Base-by-base conservation (phyloP, 106 monocot genomes). In the Dendrobium nobile region DNA sequence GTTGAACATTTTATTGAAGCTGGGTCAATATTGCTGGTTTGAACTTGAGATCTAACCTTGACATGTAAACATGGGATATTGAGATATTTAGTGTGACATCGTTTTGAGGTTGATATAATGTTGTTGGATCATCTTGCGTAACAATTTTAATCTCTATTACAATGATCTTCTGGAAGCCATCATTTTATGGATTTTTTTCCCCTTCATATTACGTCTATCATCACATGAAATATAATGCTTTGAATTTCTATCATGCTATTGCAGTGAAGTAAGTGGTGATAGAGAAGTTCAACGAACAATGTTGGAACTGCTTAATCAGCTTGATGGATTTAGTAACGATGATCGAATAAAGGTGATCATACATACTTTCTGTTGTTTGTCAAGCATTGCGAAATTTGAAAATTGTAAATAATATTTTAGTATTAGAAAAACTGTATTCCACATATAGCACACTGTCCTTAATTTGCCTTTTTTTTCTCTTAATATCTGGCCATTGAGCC, bases 201-300 rank as follows among this genome's bases (percentile, higher is more conserved):
- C 56, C 4, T n/a, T 61, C 22, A 61, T 61, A 61, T 61, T 20
- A 58, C 58, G 4, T 16, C 22, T 61, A 61, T n/a, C 61, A 22
- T 61, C 37, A 8, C 74, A 43, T 44, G 43, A 41, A 7, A 74
- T 74, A 4, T 20, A 48, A 9, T 75, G 61, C 55, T 58, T 28
- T n/a, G 7, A 47, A 56, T 79, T 73, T 40, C 4, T 41, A 54
- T 17, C 16, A 28, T 82, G 65, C 43, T 54, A 54, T 68, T 81
- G 77, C 94, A 97, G 96, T 90, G 96, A 97, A 89, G 90, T 94
- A 24, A 94, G 94, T 47, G 96, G 94, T 47, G 94, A 97, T 75
- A 90, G 96, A 74, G 94, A 94, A 85, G 96, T 97, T 51, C 94
- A 97, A 70, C 72, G 94, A 27, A 94, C 96, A 7, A 94, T 92